Percentiles rank a stretch among this genome's conserved stretches.
Evolutionary conservation across 352 stramenopile species (phyloP).

Genomic region (Phytophthora multivora): DNA sequence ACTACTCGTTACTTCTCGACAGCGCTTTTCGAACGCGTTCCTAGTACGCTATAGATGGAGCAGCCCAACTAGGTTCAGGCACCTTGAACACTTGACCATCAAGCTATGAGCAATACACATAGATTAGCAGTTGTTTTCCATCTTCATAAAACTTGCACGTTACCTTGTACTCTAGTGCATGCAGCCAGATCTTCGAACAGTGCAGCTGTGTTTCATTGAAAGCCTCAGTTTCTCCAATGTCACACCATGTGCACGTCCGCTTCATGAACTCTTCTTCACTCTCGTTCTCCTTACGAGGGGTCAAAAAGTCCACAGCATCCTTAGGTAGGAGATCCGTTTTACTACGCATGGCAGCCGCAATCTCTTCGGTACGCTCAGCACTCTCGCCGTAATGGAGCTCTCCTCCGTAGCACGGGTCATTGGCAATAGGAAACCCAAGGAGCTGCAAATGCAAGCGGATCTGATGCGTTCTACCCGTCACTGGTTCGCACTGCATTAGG

Average conservation of each 20-base stretch:
- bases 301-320: constrained; percentile 59
- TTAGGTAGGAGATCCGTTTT: constrained; percentile 43
- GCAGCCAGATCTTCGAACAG: constrained; percentile 87
- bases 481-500: constrained; percentile 92
- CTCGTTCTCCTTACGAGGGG: constrained; percentile 58
- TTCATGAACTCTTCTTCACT: constrained; percentile 75
- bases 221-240: constrained; percentile 59
- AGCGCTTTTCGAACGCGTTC: constrained; percentile 51
- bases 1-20: constrained; percentile 75
- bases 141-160: constrained; percentile 6
- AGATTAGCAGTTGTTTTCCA: constrained; percentile 9
- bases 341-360: constrained; percentile 44
- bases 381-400: constrained; percentile 91
- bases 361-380: constrained; percentile 45
- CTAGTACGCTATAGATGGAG: constrained; percentile 48
- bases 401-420: constrained; percentile 97
- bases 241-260: constrained; percentile 82
- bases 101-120: constrained; percentile 47
- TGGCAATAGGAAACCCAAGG: constrained; percentile 94
- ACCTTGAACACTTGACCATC: constrained; percentile 67
- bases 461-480: constrained; percentile 97
- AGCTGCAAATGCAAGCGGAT: constrained; percentile 97
- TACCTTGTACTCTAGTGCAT: constrained; percentile 89
- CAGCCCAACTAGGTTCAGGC: constrained; percentile 66
- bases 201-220: constrained; percentile 88